A percentile compares a stretch with the other conserved stretches of the same genome.
phyloP scores from a whole-genome alignment of 2,329 filamentous ascomycete species.

The Phyllosticta citrichinensis region DNA sequence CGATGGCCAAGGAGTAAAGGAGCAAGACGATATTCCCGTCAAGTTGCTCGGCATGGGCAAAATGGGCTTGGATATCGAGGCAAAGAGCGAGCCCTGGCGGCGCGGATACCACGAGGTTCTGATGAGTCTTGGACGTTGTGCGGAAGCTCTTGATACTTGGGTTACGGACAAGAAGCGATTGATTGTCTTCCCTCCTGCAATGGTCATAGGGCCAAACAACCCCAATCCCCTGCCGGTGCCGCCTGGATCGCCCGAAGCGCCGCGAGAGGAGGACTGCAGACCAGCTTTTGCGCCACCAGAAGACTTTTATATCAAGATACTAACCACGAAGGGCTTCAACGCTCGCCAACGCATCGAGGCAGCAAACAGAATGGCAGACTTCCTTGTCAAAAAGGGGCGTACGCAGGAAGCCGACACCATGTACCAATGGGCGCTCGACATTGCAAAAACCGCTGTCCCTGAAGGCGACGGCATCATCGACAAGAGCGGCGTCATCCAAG shows the following conservation, averaged over 20 bases:
- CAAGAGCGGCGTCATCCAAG: slow-evolving; percentile 46
- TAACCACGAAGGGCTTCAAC: slow-evolving; percentile 71
- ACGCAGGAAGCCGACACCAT: slow-evolving; percentile 58
- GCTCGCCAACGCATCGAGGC: slow-evolving; percentile 72
- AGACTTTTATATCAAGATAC: slow-evolving; percentile 67
- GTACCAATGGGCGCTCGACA: slow-evolving; percentile 65
- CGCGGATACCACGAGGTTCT: slow-evolving; percentile 76
- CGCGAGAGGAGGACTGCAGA: slow-evolving; percentile 65
- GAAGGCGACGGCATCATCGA: slow-evolving; percentile 46
- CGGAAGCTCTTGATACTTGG: slow-evolving; percentile 75
- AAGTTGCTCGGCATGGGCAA: slow-evolving; percentile 24
- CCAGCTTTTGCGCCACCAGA: slow-evolving; percentile 60
- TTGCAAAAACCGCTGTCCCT: slow-evolving; percentile 51
- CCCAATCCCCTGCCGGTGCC: slow-evolving; percentile 66
- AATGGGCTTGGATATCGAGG: slow-evolving; percentile 57
- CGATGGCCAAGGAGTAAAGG: slow-evolving; percentile 57
- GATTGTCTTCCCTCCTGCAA: slow-evolving; percentile 59
- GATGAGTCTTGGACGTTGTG: slow-evolving; percentile 64
- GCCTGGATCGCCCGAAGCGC: slow-evolving; percentile 50
- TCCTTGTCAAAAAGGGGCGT: slow-evolving; percentile 67
- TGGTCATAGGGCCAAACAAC: slow-evolving; percentile 75
- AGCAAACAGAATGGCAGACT: slow-evolving; percentile 72
- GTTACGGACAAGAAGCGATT: slow-evolving; percentile 58
- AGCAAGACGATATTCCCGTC: slow-evolving; percentile 45
- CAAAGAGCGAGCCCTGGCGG: slow-evolving; percentile 74